These are phyloP conservation scores for Iris macrosiphon DNA, from an alignment of 106 monocot species.

Conservation along the genomic window DNA sequence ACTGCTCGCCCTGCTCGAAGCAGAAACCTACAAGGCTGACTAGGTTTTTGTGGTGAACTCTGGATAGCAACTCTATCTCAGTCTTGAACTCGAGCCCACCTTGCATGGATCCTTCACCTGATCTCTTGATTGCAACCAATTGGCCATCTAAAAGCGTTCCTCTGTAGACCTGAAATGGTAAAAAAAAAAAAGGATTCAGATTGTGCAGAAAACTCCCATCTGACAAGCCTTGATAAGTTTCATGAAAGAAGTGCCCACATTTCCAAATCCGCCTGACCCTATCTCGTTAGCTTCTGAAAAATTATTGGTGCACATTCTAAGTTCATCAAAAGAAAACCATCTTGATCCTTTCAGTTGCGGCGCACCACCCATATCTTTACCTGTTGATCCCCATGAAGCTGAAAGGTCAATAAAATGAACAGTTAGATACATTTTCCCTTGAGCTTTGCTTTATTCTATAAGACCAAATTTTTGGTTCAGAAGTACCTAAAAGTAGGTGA, in stretches of 20 bases:
- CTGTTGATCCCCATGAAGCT: constrained; percentile 1
- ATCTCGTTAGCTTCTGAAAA: constrained; percentile 36
- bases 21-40: constrained; percentile 63
- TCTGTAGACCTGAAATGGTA: constrained; percentile 51
- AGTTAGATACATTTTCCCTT: too few species aligned
- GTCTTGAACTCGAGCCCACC: constrained; percentile 56
- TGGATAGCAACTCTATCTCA: constrained; percentile 58
- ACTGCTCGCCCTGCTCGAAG: constrained; percentile 64
- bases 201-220: not conserved
- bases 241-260: constrained; percentile 23
- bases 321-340: constrained; percentile 32
- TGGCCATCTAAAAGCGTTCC: constrained; percentile 38
- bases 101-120: constrained; percentile 48
- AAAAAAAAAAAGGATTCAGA: not conserved
- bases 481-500: too few species aligned
- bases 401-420: too few species aligned
- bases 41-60: constrained; percentile 70
- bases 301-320: constrained; percentile 34
- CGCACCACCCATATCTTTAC: constrained; percentile 7
- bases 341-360: constrained; percentile 42
- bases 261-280: constrained; percentile 42
- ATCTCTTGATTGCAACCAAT: constrained; percentile 59
- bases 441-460: too few species aligned
- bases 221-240: not conserved
- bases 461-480: too few species aligned